Evolutionary conservation across 1,284 basidiomycete species (phyloP), one percentile per base, ranked within the genome.

Genomic region (Chalciporus sp.): DNA sequence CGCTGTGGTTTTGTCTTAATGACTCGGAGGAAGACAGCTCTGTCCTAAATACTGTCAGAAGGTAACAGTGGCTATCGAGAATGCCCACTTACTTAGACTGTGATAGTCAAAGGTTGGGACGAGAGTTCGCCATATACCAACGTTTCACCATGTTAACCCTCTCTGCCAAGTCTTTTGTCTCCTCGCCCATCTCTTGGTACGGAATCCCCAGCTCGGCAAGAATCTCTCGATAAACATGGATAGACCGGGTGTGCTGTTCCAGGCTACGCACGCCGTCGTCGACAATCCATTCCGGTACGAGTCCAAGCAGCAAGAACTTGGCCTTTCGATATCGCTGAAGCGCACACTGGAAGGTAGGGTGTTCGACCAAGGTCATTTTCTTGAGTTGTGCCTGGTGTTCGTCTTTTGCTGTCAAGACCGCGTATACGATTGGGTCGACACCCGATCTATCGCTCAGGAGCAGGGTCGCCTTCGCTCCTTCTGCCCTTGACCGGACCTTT

Each of bases 401-500:
- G 47, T 68, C 67, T 14, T 63, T 52, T 1, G 78, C 69, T 33
- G 75, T 81, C 49, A 85, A 71, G 31, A 77, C 61, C 0, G 83
- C 81, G 59, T 87, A 87, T 0, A 84, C 79, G 49, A 87, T 67
- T 2, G 85, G 76, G 65, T 87, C 85, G 6, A 86, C 64, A 0
- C 80, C 82, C 12, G 85, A 86, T 56, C 85, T 72, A 61, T 87
- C 85, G 62, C 80, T 82, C n/a, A 86, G 67, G 35, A 80, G 58
- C n/a, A 80, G 59, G 4, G 61, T 56, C 42, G 58, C 57, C 11
- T 58, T 45, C 14, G 33, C 43, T 6, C 45, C 54, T 53, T 57
- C 62, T 55, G 61, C 63, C 45, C 39, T 47, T 47, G 49, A 55
- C 37, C 53, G 58, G 2, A 65, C 69, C 19, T 62, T 61, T 12